Evolutionary conservation across 176 grass and related monocot species (phyloP).

Genomic region (Ensete ventricosum): DNA sequence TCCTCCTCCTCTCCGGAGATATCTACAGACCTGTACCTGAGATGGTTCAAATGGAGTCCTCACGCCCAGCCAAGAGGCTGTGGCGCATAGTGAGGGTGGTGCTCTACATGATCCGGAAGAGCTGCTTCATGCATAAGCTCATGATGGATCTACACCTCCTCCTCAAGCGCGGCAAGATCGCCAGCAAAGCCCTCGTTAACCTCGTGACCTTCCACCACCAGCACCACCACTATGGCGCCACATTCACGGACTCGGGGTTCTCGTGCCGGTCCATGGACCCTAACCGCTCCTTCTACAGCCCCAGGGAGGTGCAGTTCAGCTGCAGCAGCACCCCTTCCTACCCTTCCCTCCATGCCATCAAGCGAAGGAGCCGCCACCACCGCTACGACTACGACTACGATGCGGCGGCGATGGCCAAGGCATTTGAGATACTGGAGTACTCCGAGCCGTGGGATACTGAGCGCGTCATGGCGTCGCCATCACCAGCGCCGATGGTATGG

Average conservation of each 20-base stretch:
- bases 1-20: background rate
- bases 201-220: conserved; percentile 34
- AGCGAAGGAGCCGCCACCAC: conserved; percentile 15
- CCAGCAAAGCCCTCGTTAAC: conserved; percentile 53
- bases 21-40: too few species aligned
- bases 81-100: conserved; percentile 59
- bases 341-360: conserved; percentile 35
- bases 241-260: conserved; percentile 1
- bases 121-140: conserved; percentile 63
- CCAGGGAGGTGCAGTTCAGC: conserved; percentile 80
- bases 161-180: conserved; percentile 65
- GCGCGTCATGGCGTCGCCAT: conserved; percentile 7
- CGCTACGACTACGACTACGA: conserved; percentile 55
- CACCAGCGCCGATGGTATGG: conserved; percentile 23
- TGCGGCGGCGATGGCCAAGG: conserved; percentile 49
- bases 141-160: conserved; percentile 62
- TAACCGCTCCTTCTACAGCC: conserved; percentile 25
- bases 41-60: conserved; percentile 13
- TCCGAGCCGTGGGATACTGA: background rate
- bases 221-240: conserved; percentile 1
- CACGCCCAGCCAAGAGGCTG: conserved; percentile 36
- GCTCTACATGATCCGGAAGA: conserved; percentile 61
- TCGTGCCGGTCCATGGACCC: conserved; percentile 38
- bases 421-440: conserved; percentile 55
- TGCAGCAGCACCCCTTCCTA: conserved; percentile 77